Conservation (phyloP, 345 rosid species). For the Salix arbutifolia region DNA sequence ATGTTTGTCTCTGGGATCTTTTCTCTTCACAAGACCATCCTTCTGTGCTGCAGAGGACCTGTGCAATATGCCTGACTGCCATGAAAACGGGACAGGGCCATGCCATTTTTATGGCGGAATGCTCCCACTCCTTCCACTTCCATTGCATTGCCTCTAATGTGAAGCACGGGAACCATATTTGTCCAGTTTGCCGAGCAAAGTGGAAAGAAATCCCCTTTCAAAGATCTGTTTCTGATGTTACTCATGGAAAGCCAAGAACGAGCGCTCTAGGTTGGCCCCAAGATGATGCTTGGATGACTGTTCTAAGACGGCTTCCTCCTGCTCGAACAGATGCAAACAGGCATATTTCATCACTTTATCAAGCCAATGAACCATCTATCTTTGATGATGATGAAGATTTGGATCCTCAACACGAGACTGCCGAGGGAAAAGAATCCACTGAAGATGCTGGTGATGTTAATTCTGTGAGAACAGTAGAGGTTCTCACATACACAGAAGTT, state of each 20-base stretch:
- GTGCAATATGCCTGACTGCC: slow-evolving; percentile 27
- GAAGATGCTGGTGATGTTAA: slow-evolving; percentile 1
- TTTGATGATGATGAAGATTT: slow-evolving; percentile 24
- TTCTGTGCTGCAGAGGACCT: slow-evolving; percentile 54
- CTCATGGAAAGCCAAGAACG: slow-evolving; percentile 15
- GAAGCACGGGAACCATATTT: slow-evolving; percentile 27
- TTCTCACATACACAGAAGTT: slow-evolving; percentile 22
- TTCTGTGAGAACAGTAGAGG: slow-evolving; percentile 39
- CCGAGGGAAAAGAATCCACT: neutral
- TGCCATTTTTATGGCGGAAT: slow-evolving; percentile 29
- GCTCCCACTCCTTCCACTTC: slow-evolving; percentile 32
- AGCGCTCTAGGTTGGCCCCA: slow-evolving; percentile 13
- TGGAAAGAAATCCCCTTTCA: slow-evolving; percentile 33
- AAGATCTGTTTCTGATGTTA: slow-evolving; percentile 4
- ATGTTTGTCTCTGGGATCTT: slow-evolving; percentile 3
- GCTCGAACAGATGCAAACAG: slow-evolving; percentile 7
- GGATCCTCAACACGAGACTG: neutral
- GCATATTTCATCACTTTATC: slow-evolving; percentile 13
- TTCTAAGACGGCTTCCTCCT: slow-evolving; percentile 21
- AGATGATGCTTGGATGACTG: slow-evolving; percentile 21
- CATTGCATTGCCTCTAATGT: slow-evolving; percentile 29
- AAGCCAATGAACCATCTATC: slow-evolving; percentile 14
- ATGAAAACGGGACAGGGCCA: slow-evolving; percentile 28
- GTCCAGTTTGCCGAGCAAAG: slow-evolving; percentile 33
- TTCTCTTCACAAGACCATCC: slow-evolving; percentile 16